phyloP scores from a whole-genome alignment of 2,329 filamentous ascomycete species.

The Beauveria varroae region DNA sequence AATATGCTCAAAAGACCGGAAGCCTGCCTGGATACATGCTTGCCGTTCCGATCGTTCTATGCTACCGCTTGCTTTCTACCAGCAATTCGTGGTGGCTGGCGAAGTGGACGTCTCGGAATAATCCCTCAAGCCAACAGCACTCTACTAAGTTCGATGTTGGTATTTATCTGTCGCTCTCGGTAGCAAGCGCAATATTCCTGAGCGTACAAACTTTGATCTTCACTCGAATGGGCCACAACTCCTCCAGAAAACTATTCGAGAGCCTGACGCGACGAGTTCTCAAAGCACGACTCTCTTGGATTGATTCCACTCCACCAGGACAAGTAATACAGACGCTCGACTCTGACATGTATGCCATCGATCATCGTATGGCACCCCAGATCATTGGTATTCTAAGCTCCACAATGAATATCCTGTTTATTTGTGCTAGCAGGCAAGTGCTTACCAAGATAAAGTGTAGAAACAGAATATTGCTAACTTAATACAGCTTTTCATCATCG shows the following conservation, averaged over 20 bases:
- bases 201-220: slow-evolving; percentile 2
- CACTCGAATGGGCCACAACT: not conserved
- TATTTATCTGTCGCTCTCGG: slow-evolving; percentile 5
- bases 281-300: slow-evolving; percentile 3
- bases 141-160: not conserved
- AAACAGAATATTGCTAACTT: not conserved
- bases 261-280: not conserved
- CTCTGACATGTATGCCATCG: slow-evolving; percentile 10
- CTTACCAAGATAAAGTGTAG: not conserved
- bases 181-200: not conserved
- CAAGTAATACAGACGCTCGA: slow-evolving; percentile 4
- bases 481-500: not conserved
- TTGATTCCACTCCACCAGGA: slow-evolving; percentile 7
- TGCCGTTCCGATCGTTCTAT: not conserved
- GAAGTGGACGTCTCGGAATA: slow-evolving; percentile 7
- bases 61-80: not conserved
- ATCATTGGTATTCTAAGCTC: not conserved
- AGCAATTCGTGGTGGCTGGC: slow-evolving; percentile 11
- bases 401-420: slow-evolving; percentile 20
- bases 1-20: not conserved
- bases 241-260: slow-evolving; percentile 8
- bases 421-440: slow-evolving; percentile 22
- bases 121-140: not conserved
- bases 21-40: not conserved
- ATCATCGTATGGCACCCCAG: slow-evolving; percentile 8